Base-by-base conservation (phyloP, 2,329 filamentous ascomycete species). In the Xylariaceae sp. region DNA sequence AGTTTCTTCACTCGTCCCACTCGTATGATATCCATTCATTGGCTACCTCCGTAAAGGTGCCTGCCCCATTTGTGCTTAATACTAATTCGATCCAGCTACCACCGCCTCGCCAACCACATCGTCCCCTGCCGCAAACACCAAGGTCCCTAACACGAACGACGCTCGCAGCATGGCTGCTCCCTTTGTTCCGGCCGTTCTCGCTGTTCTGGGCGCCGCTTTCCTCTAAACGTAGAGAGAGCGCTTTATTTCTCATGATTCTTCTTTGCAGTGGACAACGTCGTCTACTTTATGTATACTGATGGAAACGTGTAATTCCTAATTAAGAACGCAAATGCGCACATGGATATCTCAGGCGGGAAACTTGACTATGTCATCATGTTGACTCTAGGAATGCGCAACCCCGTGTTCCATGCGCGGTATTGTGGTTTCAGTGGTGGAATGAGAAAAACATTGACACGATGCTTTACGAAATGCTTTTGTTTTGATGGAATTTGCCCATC, bases 81-180 rank as follows among this genome's bases (percentile, higher is more conserved):
- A 45, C 60, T 60, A 47, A 62, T 30, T 8, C n/a, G 19, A 32
- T 42, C 34, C 30, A 64, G 60, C 60, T 34, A 61, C 62, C 44
- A 32, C 32, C 60, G 59, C 60, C 30, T 61, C 62, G 47, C 51
- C 61, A 8, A 27, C 53, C 30, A 44, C 47, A 31, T 34, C 63
- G 2, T 58, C 61, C 41, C 41, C 63, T 48, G 27, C 52, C 27
- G 29, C 60, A 27, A 31, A 54, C 55, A 64, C 63, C 19, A 55
- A 32, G 37, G 44, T 55, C 44, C 65, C 67, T 50, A 64, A 64
- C 60, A 62, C 59, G 51, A 69, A 68, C 57, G 65, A 58, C 32
- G 68, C 64, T 47, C 59, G 56, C 47, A 61, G 51, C 48, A 41
- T 62, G 26, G 60, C 56, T 37, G 64, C 65, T 54, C 63, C 67